These are phyloP conservation scores for Babesia sp. DNA, from an alignment of 169 alveolate species.

Conservation along the genomic window DNA sequence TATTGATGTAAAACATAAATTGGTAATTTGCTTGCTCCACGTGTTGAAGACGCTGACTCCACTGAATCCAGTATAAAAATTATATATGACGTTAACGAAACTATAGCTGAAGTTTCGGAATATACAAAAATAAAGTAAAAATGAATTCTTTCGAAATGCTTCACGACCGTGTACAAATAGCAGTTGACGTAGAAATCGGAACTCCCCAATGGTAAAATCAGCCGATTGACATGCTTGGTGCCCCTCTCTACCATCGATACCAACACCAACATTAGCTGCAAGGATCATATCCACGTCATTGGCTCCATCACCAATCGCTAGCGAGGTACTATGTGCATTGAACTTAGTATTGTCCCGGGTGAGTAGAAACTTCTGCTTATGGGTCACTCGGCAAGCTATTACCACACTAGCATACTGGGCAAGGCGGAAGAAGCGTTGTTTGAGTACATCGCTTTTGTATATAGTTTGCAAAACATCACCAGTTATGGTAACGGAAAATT, in stretches of 20 bases:
- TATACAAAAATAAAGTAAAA: constrained; percentile 77
- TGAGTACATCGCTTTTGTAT: constrained; percentile 51
- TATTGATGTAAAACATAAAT: constrained; percentile 74
- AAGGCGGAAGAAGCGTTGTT: constrained; percentile 44
- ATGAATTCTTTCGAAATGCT: constrained; percentile 79
- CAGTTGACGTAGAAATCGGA: constrained; percentile 82
- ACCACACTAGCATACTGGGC: constrained; percentile 82
- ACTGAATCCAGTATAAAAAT: constrained; percentile 72
- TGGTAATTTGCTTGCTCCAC: constrained; percentile 78
- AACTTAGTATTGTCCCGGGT: constrained; percentile 88
- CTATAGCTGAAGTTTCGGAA: constrained; percentile 74
- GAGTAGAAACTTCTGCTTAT: constrained; percentile 94
- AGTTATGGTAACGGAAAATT: constrained; percentile 75
- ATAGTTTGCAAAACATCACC: constrained; percentile 78
- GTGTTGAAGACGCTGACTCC: constrained; percentile 78
- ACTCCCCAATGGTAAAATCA: constrained; percentile 87
- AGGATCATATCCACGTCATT: constrained; percentile 98
- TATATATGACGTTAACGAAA: constrained; percentile 67
- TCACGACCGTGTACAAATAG: constrained; percentile 87
- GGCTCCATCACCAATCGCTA: constrained; percentile 98
- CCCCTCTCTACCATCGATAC: constrained; percentile 96
- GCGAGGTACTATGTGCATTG: constrained; percentile 76
- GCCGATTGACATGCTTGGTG: constrained; percentile 90
- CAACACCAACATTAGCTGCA: constrained; percentile 98
- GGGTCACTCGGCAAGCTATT: constrained; percentile 97